These are phyloP conservation scores for Veloboletus limbatus DNA, from an alignment of 1,284 basidiomycete genomes.

Conservation along the genomic window DNA sequence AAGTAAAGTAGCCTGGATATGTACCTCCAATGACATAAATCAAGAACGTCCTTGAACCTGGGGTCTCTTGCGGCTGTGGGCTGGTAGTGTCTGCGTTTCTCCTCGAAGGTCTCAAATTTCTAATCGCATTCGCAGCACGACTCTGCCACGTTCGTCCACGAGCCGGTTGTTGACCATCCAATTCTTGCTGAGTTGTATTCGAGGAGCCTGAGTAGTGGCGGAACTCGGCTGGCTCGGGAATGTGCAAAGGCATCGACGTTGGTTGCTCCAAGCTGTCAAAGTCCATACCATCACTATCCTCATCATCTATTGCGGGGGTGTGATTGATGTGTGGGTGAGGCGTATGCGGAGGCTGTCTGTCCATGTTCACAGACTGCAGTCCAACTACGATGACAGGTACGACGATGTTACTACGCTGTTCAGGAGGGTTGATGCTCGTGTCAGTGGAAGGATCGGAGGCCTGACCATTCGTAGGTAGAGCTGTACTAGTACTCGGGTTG, in stretches of 20 bases:
- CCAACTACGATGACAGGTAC: constrained; percentile 81
- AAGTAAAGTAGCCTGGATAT: constrained; percentile 12
- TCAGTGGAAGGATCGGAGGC: constrained; percentile 11
- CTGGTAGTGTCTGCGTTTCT: constrained; percentile 25
- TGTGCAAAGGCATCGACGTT: constrained; percentile 28
- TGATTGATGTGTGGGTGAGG: constrained; percentile 18
- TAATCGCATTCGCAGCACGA: constrained; percentile 55
- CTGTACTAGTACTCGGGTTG: constrained; percentile 2
- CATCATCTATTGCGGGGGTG: constrained; percentile 19
- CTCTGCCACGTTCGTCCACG: constrained; percentile 43
- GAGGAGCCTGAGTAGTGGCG: constrained; percentile 12
- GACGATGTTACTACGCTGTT: constrained; percentile 44
- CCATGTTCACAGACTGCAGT: constrained; percentile 64
- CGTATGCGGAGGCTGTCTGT: constrained; percentile 30
- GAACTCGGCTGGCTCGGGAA: constrained; percentile 27
- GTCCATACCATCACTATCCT: constrained; percentile 28
- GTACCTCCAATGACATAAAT: constrained; percentile 79
- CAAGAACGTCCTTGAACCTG: constrained; percentile 69
- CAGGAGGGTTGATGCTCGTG: constrained; percentile 10
- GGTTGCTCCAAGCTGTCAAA: constrained; percentile 25
- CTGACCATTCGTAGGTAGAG: constrained; percentile 13
- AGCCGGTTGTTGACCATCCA: constrained; percentile 19
- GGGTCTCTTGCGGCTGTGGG: constrained; percentile 31
- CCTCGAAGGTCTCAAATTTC: constrained; percentile 50
- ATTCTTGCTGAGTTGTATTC: constrained; percentile 19